Base-by-base conservation (phyloP, 352 stramenopile genomes). In the Elongisporangium undulatum region DNA sequence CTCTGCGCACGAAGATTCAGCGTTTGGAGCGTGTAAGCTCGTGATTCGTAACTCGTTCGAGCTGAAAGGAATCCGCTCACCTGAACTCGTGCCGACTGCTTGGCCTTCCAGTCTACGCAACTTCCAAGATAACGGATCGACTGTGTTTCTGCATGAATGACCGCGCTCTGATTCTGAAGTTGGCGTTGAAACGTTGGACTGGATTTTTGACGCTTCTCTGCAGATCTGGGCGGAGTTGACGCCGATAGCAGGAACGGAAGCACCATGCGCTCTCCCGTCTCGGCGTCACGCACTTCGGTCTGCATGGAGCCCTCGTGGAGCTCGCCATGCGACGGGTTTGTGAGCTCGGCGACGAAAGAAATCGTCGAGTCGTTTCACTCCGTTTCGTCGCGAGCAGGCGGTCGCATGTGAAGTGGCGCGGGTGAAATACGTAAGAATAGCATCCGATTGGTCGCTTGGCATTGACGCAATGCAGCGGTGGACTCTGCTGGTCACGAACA, bases 221-320 rank as follows among this genome's bases (percentile, higher is more conserved):
- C 12, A 3, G 12, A 15, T n/a, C 26, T 8, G 16, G 51, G 2
- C 1, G 51, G 9, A 15, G 38, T 4, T 41, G 24, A 22, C 50
- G 49, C 21, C 48, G 56, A 20, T 21, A 53, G 4, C 34, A 39
- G 59, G 17, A 56, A 13, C 51, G 69, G 63, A 19, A 89, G 19
- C 45, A 79, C 64, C 24, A 92, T 59, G 34, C 60, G 56, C 59
- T 90, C 81, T 4, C 79, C 79, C 1, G 77, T 91, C 69, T 91
- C 82, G 49, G 79, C 79, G 48, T 91, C 79, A 24, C 61, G 61
- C 55, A 89, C 77, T 20, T 83, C 34, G 34, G 34, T 45, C 12
- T 45, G 34, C 34, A 45, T 45, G 34, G 12, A 45, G 7, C 1
- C 17, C 34, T 45, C 34, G 34, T 45, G 34, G 4, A 17, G 34